phyloP scores from a whole-genome alignment of 495 filamentous ascomycete genomes.

The Aspergillus conjunctus region DNA sequence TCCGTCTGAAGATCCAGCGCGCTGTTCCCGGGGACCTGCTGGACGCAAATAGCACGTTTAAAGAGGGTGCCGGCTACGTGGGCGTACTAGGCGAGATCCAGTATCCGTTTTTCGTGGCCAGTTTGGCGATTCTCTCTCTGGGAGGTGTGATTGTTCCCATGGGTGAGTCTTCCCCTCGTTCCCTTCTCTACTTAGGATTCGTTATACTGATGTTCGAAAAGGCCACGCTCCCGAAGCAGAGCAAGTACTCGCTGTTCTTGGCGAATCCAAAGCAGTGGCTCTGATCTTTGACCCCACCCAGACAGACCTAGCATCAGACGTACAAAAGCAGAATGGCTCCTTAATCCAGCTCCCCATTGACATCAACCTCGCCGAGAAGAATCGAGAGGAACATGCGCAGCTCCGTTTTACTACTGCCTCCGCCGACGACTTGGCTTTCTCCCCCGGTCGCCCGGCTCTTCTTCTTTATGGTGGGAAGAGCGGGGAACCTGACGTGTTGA shows the following conservation, averaged over 20 bases:
- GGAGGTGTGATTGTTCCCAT: conserved; percentile 22
- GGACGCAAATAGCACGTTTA: conserved; percentile 10
- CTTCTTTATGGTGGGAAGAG: conserved; percentile 10
- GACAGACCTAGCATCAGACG: conserved; percentile 2
- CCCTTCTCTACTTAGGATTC: neutral
- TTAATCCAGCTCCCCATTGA: conserved; percentile 10
- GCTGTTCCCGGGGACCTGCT: conserved; percentile 9
- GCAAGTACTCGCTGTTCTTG: conserved; percentile 11
- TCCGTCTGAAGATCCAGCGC: conserved; percentile 14
- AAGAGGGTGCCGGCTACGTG: conserved; percentile 13
- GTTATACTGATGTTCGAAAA: conserved; percentile 3
- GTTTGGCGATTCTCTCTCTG: conserved; percentile 16
- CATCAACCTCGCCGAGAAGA: conserved; percentile 14
- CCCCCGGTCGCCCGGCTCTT: conserved; percentile 16
- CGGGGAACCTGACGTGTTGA: conserved; percentile 12
- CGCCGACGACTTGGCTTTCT: conserved; percentile 2
- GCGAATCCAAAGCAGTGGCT: conserved; percentile 14
- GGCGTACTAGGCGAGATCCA: conserved; percentile 18
- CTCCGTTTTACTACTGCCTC: neutral
- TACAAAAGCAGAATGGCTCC: conserved; percentile 5
- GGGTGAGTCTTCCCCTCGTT: conserved; percentile 12
- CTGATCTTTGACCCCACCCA: conserved; percentile 19
- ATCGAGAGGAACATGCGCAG: conserved; percentile 5
- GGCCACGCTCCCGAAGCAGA: conserved; percentile 18
- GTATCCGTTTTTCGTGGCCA: conserved; percentile 22